Evolutionary conservation across 148 eudicot species (phyloP).

Genomic region (Camellia granthamiana): DNA sequence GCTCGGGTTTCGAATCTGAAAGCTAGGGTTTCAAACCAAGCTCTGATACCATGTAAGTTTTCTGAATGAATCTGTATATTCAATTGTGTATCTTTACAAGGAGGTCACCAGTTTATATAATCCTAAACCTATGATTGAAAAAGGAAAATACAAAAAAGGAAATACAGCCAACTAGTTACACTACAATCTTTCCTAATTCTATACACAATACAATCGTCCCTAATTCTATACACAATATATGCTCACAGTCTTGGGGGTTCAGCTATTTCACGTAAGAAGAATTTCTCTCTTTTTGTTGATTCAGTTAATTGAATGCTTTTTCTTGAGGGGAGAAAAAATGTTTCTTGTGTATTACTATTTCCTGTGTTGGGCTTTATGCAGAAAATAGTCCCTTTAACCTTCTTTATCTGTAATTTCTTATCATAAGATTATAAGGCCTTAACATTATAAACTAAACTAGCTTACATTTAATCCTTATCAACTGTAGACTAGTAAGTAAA

Average conservation of each 20-base stretch:
- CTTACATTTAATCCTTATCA: not conserved
- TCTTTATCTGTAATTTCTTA: not conserved
- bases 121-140: too few species aligned
- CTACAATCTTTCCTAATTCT: too few species aligned
- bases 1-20: too few species aligned
- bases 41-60: too few species aligned
- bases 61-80: too few species aligned
- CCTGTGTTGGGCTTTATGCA: not conserved
- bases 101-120: too few species aligned
- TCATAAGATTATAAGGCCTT: not conserved
- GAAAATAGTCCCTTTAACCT: not conserved
- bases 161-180: too few species aligned
- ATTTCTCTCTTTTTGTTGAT: conserved; percentile 5
- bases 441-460: conserved; percentile 5
- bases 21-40: too few species aligned
- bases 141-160: too few species aligned
- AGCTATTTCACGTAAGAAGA: conserved; percentile 78
- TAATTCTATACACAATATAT: too few species aligned
- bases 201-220: too few species aligned
- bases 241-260: conserved; percentile 72
- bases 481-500: not conserved
- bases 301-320: not conserved
- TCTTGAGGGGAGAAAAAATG: not conserved
- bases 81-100: too few species aligned
- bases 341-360: not conserved